Base-by-base conservation (phyloP, 495 filamentous ascomycete genomes). In the Aspergillus sparsus region DNA sequence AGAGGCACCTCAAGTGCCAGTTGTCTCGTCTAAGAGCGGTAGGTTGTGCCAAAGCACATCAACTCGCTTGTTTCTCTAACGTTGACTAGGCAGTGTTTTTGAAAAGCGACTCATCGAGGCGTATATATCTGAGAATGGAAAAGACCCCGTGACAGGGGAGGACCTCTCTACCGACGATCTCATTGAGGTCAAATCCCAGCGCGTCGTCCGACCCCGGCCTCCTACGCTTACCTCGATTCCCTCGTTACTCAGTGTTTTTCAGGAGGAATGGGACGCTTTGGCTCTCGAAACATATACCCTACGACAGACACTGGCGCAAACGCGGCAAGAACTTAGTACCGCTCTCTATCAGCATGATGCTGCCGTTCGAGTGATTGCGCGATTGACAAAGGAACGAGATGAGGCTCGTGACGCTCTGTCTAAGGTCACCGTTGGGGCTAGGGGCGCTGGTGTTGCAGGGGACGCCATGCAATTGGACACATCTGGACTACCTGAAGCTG, bases 331-430 rank as follows among this genome's bases (percentile, higher is more conserved):
- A 76, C 85, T 98, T 34, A 89, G 90, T 49, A 91, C 92, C 2
- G 90, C 94, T 12, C 82, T 98, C 37, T 98, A 98, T 73, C 92
- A 97, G 73, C 87, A 97, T 66, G 94, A 98, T 82, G 95, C 93
- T 8, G 94, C 94, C 39, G 85, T 93, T 7, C 82, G 95, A 57
- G 94, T 98, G 52, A 96, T 98, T 74, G 92, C 91, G 42, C 84
- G 95, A 34, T 69, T 98, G 68, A 89, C 91, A 15, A 85, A 82
- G 66, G 94, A 98, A 77, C 79, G 95, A 54, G 93, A 98, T 66
- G 93, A 98, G 70, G 92, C 94, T 32, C 80, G 93, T 63, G 90
- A 96, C 74, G 91, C 95, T n/a, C 81, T 98, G 35, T 91, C 91
- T 10, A 89, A 89, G 68, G 83, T 98, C 11, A 88, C 87, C 1